These are phyloP conservation scores for Abrus precatorius DNA, from an alignment of 306 rosid species.

Conservation along the genomic window DNA sequence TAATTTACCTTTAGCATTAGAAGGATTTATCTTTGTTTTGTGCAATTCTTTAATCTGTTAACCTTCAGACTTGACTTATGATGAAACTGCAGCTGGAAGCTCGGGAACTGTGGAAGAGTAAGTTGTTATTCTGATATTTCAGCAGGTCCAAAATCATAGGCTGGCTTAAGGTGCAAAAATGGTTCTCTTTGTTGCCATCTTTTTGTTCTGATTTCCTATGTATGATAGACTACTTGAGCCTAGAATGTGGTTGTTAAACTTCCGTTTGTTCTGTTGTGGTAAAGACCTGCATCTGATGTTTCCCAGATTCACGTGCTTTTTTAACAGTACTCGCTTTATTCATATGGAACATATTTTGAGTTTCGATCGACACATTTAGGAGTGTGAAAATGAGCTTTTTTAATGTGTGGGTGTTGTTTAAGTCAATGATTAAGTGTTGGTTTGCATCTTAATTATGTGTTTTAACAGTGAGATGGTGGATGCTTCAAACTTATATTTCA, in stretches of 20 bases:
- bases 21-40: not conserved
- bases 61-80: constrained; percentile 15
- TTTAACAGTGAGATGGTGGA: not conserved
- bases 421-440: not conserved
- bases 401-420: no score
- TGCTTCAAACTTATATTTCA: not conserved
- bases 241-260: constrained; percentile 39
- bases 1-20: not conserved
- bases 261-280: constrained; percentile 32
- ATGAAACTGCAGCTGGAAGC: constrained; percentile 60
- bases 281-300: constrained; percentile 41
- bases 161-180: constrained; percentile 52
- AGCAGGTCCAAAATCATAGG: constrained; percentile 49
- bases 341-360: constrained; percentile 41
- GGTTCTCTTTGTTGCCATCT: constrained; percentile 39
- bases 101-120: constrained; percentile 53
- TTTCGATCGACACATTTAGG: not conserved
- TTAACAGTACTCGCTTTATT: constrained; percentile 36
- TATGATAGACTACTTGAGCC: constrained; percentile 49
- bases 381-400: not conserved
- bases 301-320: not conserved
- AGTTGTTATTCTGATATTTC: constrained; percentile 45
- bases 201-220: constrained; percentile 37
- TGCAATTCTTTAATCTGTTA: constrained; percentile 18
- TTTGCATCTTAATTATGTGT: not conserved